Evolutionary conservation across 2,329 filamentous ascomycete species (phyloP).

Genomic region (Endothia cerciana): DNA sequence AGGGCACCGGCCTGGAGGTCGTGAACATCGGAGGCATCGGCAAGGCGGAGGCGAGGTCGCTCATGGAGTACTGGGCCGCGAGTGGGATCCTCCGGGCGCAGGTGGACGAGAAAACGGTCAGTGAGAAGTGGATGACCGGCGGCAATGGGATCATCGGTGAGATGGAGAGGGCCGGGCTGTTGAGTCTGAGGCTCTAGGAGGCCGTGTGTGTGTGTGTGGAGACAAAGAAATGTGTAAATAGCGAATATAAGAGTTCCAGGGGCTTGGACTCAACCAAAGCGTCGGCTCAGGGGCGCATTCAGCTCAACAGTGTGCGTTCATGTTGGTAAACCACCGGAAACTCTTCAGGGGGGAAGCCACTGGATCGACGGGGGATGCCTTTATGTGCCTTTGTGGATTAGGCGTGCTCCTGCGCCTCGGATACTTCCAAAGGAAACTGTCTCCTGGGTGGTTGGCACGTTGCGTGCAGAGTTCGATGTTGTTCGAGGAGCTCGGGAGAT

Average conservation of each 20-base stretch:
- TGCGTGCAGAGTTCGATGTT: no score
- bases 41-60: slow-evolving; percentile 72
- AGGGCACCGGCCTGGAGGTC: slow-evolving; percentile 48
- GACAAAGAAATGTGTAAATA: not conserved
- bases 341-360: no score
- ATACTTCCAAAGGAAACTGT: no score
- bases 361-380: not conserved
- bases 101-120: slow-evolving; percentile 72
- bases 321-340: no score
- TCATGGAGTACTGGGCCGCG: slow-evolving; percentile 93
- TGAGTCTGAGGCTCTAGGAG: slow-evolving; percentile 49
- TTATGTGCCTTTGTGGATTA: not conserved
- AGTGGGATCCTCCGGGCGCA: slow-evolving; percentile 76
- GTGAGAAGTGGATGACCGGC: slow-evolving; percentile 82
- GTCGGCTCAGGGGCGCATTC: no score
- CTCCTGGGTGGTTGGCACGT: no score
- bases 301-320: not conserved
- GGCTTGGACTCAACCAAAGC: not conserved
- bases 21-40: slow-evolving; percentile 69
- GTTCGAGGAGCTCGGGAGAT: no score
- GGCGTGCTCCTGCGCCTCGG: no score
- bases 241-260: not conserved
- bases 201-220: not conserved
- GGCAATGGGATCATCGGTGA: slow-evolving; percentile 84
- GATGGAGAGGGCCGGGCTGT: slow-evolving; percentile 70